phyloP scores from a whole-genome alignment of 2,329 filamentous ascomycete genomes.

The Fusarium tupiense region DNA sequence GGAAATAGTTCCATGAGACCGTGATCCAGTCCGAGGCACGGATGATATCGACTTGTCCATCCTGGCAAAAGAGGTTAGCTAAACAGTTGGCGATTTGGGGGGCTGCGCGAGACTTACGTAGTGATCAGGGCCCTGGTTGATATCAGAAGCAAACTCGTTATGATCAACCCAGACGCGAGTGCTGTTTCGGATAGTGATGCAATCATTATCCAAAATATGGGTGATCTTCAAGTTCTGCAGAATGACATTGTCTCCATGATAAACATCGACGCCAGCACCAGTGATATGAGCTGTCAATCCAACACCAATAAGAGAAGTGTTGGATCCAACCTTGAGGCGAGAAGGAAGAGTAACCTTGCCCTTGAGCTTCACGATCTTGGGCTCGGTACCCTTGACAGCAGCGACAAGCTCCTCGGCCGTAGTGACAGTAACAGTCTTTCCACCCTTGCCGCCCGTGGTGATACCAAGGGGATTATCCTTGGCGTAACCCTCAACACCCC shows the following conservation, averaged over 20 bases:
- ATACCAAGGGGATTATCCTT: slow-evolving; percentile 50
- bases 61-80: slow-evolving; percentile 33
- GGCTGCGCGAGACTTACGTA: slow-evolving; percentile 37
- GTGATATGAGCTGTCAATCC: slow-evolving; percentile 49
- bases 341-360: slow-evolving; percentile 46
- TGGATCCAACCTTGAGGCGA: slow-evolving; percentile 56
- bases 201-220: slow-evolving; percentile 53
- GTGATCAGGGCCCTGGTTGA: slow-evolving; percentile 51
- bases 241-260: slow-evolving; percentile 51
- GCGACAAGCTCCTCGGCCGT: slow-evolving; percentile 54
- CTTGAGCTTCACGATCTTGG: slow-evolving; percentile 55
- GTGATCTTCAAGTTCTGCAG: slow-evolving; percentile 51
- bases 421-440: slow-evolving; percentile 57
- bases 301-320: slow-evolving; percentile 55
- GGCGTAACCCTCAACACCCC: slow-evolving; percentile 43
- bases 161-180: slow-evolving; percentile 60
- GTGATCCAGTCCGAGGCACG: slow-evolving; percentile 57
- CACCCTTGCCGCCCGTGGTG: slow-evolving; percentile 55
- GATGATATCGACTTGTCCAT: slow-evolving; percentile 58
- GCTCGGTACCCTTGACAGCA: slow-evolving; percentile 54
- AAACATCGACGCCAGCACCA: slow-evolving; percentile 49
- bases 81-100: rapidly evolving
- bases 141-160: slow-evolving; percentile 57
- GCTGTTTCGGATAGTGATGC: slow-evolving; percentile 55
- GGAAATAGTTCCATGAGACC: slow-evolving; percentile 60